Percentiles rank a stretch among this genome's conserved stretches.
Evolutionary conservation across 148 eudicot genomes (phyloP).

Genomic region (Chenopodium formosanum): DNA sequence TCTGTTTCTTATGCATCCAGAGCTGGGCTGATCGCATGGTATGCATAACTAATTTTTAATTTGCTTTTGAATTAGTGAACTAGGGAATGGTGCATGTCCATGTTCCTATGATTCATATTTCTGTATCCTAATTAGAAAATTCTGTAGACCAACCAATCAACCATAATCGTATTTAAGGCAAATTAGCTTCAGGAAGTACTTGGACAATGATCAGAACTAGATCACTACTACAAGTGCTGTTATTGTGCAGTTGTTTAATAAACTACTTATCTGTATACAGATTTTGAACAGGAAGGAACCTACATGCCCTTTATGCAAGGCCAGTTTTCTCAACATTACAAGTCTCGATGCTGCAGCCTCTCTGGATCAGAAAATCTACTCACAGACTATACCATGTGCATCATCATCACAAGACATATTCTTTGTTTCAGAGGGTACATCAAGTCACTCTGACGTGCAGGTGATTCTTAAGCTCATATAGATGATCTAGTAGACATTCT

Average conservation of each 20-base stretch:
- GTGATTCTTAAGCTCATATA: conserved; percentile 29
- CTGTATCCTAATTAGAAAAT: background rate
- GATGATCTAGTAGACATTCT: background rate
- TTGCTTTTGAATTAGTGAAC: conserved; percentile 10
- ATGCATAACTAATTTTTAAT: conserved; percentile 18
- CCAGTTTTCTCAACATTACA: conserved; percentile 56
- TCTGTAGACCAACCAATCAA: background rate
- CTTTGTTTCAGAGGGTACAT: conserved; percentile 51
- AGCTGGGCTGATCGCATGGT: conserved; percentile 86
- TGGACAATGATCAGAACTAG: background rate
- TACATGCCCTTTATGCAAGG: conserved; percentile 88
- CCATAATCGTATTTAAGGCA: background rate
- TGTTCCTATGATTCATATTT: background rate
- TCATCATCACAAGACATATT: conserved; percentile 46
- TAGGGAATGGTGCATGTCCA: background rate
- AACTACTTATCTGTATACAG: conserved; percentile 33
- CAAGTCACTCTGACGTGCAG: conserved; percentile 26
- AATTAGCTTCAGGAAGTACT: background rate
- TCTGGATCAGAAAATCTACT: conserved; percentile 77
- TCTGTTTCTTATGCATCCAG: conserved; percentile 91
- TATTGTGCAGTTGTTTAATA: conserved; percentile 9
- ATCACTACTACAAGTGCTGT: background rate
- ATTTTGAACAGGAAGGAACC: conserved; percentile 50
- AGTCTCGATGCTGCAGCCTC: conserved; percentile 62
- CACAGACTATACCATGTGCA: conserved; percentile 68